These are phyloP conservation scores for Colletotrichum sp. DNA, from an alignment of 2,329 filamentous ascomycete genomes.

Conservation along the genomic window DNA sequence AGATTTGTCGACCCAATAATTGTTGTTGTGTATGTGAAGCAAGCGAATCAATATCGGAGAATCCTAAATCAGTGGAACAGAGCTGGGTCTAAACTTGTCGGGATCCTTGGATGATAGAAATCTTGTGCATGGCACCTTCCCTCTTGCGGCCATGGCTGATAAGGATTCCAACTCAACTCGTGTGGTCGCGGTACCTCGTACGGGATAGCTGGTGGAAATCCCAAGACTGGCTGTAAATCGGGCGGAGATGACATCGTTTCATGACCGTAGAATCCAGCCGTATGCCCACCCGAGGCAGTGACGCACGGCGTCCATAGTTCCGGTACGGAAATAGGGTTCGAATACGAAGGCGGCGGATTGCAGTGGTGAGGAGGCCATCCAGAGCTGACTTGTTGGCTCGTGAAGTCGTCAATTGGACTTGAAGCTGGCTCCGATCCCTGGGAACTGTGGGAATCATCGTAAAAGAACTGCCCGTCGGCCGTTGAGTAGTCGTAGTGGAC, in stretches of 20 bases:
- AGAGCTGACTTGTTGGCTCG: background rate
- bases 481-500: background rate
- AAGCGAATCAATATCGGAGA: background rate
- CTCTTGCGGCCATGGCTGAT: background rate
- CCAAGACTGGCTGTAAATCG: background rate
- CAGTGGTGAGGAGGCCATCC: background rate
- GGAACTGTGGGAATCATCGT: background rate
- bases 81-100: background rate
- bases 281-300: background rate
- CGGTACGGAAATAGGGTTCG: background rate
- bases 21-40: background rate
- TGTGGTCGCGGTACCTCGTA: background rate
- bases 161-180: background rate
- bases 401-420: background rate
- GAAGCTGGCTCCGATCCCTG: background rate
- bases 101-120: background rate
- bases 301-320: background rate
- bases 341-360: background rate
- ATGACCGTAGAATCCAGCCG: background rate
- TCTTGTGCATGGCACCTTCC: background rate
- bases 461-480: background rate
- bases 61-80: background rate
- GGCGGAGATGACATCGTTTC: background rate
- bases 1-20: background rate
- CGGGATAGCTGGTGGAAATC: background rate